Evolutionary conservation across 2,329 filamentous ascomycete species (phyloP).

Genomic region (Blumeria hordei): DNA sequence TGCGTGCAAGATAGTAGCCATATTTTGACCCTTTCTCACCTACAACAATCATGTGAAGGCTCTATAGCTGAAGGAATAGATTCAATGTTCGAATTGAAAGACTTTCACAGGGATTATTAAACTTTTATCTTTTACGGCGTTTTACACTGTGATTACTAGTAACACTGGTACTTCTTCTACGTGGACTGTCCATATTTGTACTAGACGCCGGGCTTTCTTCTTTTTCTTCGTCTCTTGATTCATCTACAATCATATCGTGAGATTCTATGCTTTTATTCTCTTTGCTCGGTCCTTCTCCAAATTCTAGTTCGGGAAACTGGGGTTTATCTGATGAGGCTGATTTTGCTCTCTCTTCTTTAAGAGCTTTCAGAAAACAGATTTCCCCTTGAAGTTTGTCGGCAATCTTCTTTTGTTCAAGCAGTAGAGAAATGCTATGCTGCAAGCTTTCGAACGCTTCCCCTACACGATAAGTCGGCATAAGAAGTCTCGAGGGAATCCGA

Average conservation of each 20-base stretch:
- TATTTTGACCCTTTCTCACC: too few relatives aligned
- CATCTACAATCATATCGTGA: too few relatives aligned
- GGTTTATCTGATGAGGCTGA: conserved; percentile 9
- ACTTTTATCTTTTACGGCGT: conserved; percentile 21
- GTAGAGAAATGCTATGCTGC: conserved; percentile 37
- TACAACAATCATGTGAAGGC: too few relatives aligned
- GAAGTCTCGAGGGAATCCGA: conserved; percentile 42
- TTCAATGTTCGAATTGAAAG: too few relatives aligned
- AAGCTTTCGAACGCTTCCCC: conserved; percentile 48
- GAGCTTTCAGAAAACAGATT: conserved; percentile 32
- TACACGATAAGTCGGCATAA: conserved; percentile 51
- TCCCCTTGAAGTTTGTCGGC: conserved; percentile 55
- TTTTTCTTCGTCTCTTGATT: neutral
- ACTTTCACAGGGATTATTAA: neutral
- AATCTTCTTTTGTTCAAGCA: conserved; percentile 52
- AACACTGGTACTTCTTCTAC: conserved; percentile 68
- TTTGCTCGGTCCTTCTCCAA: too few relatives aligned
- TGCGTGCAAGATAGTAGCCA: too few relatives aligned
- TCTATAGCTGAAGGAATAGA: too few relatives aligned
- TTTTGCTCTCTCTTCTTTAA: conserved; percentile 21
- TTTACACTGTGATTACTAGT: conserved; percentile 39
- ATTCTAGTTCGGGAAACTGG: too few relatives aligned
- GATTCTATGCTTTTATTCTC: too few relatives aligned
- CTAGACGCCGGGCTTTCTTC: neutral
- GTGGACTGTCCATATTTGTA: conserved; percentile 19